Evolutionary conservation across 129 eudicot species (phyloP), one percentile per base, ranked within the genome.

Genomic region (Centrapalus pauciflorus): DNA sequence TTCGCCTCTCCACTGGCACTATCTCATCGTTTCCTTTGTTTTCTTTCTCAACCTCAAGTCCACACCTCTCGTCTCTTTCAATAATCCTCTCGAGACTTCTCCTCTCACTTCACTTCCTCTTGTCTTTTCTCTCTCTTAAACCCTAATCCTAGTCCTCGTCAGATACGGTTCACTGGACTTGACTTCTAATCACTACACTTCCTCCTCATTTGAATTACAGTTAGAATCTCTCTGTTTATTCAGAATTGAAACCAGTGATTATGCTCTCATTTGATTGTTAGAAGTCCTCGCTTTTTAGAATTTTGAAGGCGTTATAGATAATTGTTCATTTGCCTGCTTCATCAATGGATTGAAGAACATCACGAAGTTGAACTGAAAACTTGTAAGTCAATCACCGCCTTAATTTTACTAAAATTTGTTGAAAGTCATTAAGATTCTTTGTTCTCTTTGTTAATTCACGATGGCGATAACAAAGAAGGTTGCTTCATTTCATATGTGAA

Each of bases 281-380:
- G 73, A 80, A 57, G 33, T n/a, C n/a, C 67, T 90, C 24, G 32
- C 35, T 40, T 77, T 90, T 10, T 55, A 74, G 25, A 80, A 84
- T 66, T 90, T 95, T 16, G 93, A 87, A 50, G 67, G 85, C 7
- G 64, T 90, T 0, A 89, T 89, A 0, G 92, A 84, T 24, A 67
- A 73, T 35, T 30, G 73, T 4, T 70, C 76, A 0, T 81, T 81
- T 73, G 46, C 84, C 14, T 25, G 38, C 10, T 81, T 86, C 26
- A 20, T 77, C 1, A 49, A 54, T 45, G 19, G 30, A 21, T 24
- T 70, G 17, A 56, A 27, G 13, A 61, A 30, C 45, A 86, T 19
- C 61, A 73, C 19, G 89, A 86, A 51, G 58, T 80, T 65, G 87
- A 86, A 43, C 77, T 90, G 67, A 79, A 78, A 55, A 79, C 81